phyloP scores from a whole-genome alignment of 2,329 filamentous ascomycete genomes.

The Xylaria sp. region DNA sequence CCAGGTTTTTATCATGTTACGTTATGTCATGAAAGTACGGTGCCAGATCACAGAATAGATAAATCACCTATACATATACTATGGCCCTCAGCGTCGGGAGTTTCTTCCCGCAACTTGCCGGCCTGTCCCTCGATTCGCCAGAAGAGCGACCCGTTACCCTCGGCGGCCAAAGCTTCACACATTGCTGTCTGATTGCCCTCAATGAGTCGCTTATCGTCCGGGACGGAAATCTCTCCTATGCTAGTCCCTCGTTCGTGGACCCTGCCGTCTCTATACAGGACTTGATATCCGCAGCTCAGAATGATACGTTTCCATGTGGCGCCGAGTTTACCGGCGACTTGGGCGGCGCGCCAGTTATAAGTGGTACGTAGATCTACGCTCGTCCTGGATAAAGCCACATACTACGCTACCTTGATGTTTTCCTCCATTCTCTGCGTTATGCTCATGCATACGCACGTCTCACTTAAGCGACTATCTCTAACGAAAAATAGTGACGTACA shows the following conservation, averaged over 20 bases:
- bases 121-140: conserved; percentile 35
- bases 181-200: conserved; percentile 47
- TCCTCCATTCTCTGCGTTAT: not conserved
- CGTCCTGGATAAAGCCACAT: not conserved
- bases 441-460: not conserved
- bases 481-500: conserved; percentile 41
- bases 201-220: conserved; percentile 41
- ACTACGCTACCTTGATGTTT: not conserved
- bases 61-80: not conserved
- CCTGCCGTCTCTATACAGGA: conserved; percentile 37
- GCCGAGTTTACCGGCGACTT: conserved; percentile 40
- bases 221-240: conserved; percentile 43
- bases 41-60: not conserved
- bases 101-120: conserved; percentile 44
- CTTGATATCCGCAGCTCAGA: conserved; percentile 34
- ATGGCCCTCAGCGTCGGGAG: conserved; percentile 35
- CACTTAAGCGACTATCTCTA: not conserved
- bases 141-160: conserved; percentile 29
- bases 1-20: not conserved
- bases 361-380: conserved; percentile 20
- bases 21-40: not conserved
- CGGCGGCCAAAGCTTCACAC: conserved; percentile 47
- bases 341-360: conserved; percentile 41
- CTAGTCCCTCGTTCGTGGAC: conserved; percentile 41
- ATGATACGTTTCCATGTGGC: conserved; percentile 46